Evolutionary conservation across 495 filamentous ascomycete species (phyloP).

Genomic region (Podospora didyma): DNA sequence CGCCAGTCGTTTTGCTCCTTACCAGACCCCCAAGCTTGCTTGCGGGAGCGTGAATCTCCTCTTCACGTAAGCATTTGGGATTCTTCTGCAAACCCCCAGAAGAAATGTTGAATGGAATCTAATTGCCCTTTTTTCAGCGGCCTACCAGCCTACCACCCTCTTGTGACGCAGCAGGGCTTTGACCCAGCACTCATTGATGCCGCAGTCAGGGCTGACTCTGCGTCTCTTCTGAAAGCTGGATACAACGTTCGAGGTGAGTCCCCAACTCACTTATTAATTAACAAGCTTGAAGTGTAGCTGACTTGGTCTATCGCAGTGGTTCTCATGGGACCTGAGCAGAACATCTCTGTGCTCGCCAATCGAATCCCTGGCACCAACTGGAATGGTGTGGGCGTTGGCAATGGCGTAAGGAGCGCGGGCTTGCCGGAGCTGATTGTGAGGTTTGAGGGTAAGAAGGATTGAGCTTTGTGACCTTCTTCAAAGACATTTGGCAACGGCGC

Average conservation of each 20-base stretch:
- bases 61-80: not conserved
- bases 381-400: not conserved
- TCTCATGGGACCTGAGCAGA: constrained; percentile 1
- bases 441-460: not conserved
- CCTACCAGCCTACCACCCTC: constrained; percentile 7
- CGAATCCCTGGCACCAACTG: not conserved
- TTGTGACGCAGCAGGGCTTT: constrained; percentile 2
- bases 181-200: constrained; percentile 5
- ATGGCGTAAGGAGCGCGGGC: not conserved
- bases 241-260: constrained; percentile 6
- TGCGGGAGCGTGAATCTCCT: constrained; percentile 3
- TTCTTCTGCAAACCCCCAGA: not conserved
- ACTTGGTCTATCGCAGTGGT: not conserved
- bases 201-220: not conserved
- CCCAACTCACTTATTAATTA: not conserved
- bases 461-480: no score
- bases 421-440: not conserved
- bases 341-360: not conserved
- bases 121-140: not conserved
- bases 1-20: no score
- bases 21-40: no score
- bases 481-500: no score
- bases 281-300: not conserved
- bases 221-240: not conserved
- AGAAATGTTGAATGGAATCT: not conserved